Base-by-base conservation (phyloP, 2,329 filamentous ascomycete species). In the Leptodontidium sp. region DNA sequence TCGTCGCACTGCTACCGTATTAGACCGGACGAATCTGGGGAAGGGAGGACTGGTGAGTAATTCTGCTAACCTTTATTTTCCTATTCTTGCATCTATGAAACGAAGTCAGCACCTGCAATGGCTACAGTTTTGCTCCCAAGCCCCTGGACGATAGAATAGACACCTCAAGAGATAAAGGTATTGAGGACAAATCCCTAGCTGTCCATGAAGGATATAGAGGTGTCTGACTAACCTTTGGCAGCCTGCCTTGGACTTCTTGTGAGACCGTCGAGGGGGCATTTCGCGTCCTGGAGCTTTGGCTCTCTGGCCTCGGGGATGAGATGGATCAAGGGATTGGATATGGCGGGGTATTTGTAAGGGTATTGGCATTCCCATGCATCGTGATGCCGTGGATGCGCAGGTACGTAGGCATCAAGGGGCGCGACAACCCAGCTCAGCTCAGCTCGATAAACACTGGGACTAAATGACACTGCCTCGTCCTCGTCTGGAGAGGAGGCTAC, bases 161-260 rank as follows among this genome's bases (percentile, higher is more conserved):
- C 47, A 3, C 4, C 21, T 24, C 5, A 24, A 24, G 47, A 15
- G n/a, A 17, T 5, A 50, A 26, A 24, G n/a, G 7, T 50, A 11
- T 17, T 9, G 9, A 11, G 5, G 9, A 35, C 21, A 35, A 6
- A 29, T 14, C 11, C 50, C 5, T 17, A 26, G n/a, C 24, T 38
- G 12, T n/a, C 11, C 14, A 32, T 49, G 43, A 43, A 49, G 35
- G n/a, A 29, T 5, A 43, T 8, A 17, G 1, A 52, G 9, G 43
- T 43, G 15, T 15, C 12, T 49, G 11, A 68, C 68, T 50, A 24
- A 69, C 68, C 68, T 68, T 70, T 85, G 84, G 75, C 90, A 92
- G 57, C 90, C 90, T 63, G 88, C 86, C 73, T 90, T 85, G 67
- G 88, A 91, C 81, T 91, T 92, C 77, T 90, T 91, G 79, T 92